Evolutionary conservation across 345 rosid genomes (phyloP).

Genomic region (Raphanus raphanistrum): DNA sequence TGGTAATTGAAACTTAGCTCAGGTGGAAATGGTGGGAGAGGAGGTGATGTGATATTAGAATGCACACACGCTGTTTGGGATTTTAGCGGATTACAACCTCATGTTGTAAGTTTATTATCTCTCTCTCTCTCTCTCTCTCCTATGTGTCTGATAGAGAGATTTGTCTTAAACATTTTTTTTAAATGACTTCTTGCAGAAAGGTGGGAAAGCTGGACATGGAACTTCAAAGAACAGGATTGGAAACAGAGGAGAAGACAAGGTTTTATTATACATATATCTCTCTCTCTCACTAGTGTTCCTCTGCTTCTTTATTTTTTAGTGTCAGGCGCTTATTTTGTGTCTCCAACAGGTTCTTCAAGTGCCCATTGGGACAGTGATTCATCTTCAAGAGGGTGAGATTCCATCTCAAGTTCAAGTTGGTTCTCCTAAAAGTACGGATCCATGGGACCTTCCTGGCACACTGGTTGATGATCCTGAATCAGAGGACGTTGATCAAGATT

Average conservation of each 20-base stretch:
- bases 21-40: conserved; percentile 98
- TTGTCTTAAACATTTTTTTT: background rate
- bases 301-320: conserved; percentile 2
- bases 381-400: conserved; percentile 75
- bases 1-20: conserved; percentile 30
- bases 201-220: conserved; percentile 77
- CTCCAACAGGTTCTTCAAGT: conserved; percentile 63
- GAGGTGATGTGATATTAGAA: conserved; percentile 90
- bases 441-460: conserved; percentile 90
- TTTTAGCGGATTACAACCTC: conserved; percentile 83
- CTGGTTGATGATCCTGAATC: conserved; percentile 45
- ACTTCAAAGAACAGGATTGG: conserved; percentile 86
- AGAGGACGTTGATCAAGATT: conserved; percentile 19
- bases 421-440: conserved; percentile 57
- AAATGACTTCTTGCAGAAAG: conserved; percentile 50
- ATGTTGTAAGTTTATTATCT: conserved; percentile 52
- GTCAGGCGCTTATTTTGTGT: background rate
- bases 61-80: conserved; percentile 88
- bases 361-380: conserved; percentile 89
- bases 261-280: conserved; percentile 28
- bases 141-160: background rate
- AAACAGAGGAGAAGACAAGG: conserved; percentile 88
- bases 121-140: background rate
- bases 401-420: conserved; percentile 45
- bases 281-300: conserved; percentile 3